Percentiles rank a stretch among this genome's conserved stretches.
Conservation (phyloP, 2,329 filamentous ascomycete genomes). For the Trichoderma brevicompactum region DNA sequence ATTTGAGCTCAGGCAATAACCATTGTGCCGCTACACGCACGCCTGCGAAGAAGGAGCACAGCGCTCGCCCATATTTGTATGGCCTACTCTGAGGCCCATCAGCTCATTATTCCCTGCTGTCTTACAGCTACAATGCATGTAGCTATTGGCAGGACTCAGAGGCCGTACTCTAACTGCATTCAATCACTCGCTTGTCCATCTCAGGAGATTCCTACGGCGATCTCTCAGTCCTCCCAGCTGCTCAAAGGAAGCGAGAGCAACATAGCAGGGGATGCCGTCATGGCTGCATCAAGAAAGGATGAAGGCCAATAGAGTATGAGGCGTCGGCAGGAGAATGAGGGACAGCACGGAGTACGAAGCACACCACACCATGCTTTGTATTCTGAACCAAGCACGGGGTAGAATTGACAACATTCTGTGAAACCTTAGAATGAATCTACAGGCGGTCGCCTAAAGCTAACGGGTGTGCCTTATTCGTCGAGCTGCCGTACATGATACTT, state of each 20-base stretch:
- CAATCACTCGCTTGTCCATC: background rate
- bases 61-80: background rate
- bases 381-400: background rate
- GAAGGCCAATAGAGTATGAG: background rate
- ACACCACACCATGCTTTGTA: background rate
- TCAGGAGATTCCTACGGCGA: background rate
- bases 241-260: conserved; percentile 13
- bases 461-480: background rate
- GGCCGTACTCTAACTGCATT: background rate
- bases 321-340: background rate
- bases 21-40: background rate
- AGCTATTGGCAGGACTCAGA: background rate
- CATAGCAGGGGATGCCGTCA: conserved; percentile 5
- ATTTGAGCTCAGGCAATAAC: background rate
- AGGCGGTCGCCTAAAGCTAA: background rate
- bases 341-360: background rate
- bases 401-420: background rate
- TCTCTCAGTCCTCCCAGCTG: background rate
- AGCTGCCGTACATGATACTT: background rate
- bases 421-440: background rate
- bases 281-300: background rate
- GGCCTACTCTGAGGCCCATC: conserved; percentile 1
- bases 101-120: conserved; percentile 17
- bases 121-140: background rate
- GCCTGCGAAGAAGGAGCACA: background rate